Percentiles rank a stretch among this genome's conserved stretches.
Conservation (phyloP, 2,329 filamentous ascomycete genomes). For the Akanthomyces lecanii region DNA sequence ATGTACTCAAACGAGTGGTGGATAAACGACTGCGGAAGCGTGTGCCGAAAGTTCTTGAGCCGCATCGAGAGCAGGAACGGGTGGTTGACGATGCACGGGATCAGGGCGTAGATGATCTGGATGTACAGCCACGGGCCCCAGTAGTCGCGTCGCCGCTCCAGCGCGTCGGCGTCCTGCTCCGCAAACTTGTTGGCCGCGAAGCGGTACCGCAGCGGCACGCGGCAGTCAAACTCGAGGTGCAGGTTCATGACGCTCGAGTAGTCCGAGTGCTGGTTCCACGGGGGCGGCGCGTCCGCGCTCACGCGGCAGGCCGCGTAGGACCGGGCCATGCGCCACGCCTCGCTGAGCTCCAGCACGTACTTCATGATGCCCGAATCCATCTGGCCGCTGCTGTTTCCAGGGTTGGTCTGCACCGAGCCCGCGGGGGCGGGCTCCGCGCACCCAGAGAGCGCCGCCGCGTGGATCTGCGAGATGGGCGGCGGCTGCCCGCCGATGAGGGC, state of each 20-base stretch:
- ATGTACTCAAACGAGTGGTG: conserved; percentile 51
- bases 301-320: conserved; percentile 44
- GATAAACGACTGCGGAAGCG: conserved; percentile 50
- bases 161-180: conserved; percentile 35
- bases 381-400: conserved; percentile 2
- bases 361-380: conserved; percentile 39
- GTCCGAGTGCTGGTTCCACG: conserved; percentile 46
- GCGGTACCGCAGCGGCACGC: conserved; percentile 46
- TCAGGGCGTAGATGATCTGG: conserved; percentile 50
- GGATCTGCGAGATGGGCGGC: conserved; percentile 16
- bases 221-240: conserved; percentile 49
- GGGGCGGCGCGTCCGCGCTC: conserved; percentile 35
- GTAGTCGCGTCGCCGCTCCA: conserved; percentile 44
- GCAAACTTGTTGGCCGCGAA: conserved; percentile 46
- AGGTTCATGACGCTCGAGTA: conserved; percentile 47
- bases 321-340: conserved; percentile 45
- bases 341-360: conserved; percentile 40
- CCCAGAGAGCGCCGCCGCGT: conserved; percentile 13
- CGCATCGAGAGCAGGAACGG: conserved; percentile 49
- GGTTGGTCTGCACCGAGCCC: background rate
- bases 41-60: conserved; percentile 48
- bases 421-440: background rate
- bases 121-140: conserved; percentile 51
- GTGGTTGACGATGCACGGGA: conserved; percentile 50
- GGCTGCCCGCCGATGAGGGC: conserved; percentile 14